These are phyloP conservation scores for Phyllosticta ampelicida DNA, from an alignment of 2,329 filamentous ascomycete species.

Conservation along the genomic window DNA sequence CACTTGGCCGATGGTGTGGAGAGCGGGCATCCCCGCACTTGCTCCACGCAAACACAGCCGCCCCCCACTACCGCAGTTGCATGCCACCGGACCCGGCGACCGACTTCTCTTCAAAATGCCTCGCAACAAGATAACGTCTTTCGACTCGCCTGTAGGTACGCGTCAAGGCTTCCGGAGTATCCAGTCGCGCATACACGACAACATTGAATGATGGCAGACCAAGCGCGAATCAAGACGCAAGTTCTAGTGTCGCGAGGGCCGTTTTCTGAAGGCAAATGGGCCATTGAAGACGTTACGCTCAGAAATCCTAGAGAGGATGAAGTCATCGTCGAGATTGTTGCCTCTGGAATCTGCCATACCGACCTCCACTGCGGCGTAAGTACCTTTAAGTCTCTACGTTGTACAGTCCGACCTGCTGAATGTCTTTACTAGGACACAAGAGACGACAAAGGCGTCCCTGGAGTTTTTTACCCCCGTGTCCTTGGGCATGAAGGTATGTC, in stretches of 20 bases:
- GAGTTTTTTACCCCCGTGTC: constrained; percentile 34
- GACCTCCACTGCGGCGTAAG: constrained; percentile 36
- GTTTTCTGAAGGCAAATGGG: constrained; percentile 26
- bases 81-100: neutral
- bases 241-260: constrained; percentile 29
- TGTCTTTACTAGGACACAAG: neutral
- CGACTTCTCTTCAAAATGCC: neutral
- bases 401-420: no score
- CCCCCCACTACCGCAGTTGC: neutral
- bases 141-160: neutral
- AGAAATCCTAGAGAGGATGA: constrained; percentile 31
- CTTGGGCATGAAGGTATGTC: constrained; percentile 41
- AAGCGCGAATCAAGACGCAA: constrained; percentile 3
- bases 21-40: neutral
- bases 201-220: neutral
- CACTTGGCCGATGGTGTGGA: neutral
- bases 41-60: neutral
- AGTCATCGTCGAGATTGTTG: constrained; percentile 41
- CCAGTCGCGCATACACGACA: neutral
- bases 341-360: constrained; percentile 44
- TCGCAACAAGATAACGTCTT: neutral
- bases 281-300: constrained; percentile 26
- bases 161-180: neutral
- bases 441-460: constrained; percentile 15
- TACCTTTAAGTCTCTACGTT: no score